These are phyloP conservation scores for Pezicula rhizophila DNA, from an alignment of 2,329 filamentous ascomycete genomes.

Conservation along the genomic window DNA sequence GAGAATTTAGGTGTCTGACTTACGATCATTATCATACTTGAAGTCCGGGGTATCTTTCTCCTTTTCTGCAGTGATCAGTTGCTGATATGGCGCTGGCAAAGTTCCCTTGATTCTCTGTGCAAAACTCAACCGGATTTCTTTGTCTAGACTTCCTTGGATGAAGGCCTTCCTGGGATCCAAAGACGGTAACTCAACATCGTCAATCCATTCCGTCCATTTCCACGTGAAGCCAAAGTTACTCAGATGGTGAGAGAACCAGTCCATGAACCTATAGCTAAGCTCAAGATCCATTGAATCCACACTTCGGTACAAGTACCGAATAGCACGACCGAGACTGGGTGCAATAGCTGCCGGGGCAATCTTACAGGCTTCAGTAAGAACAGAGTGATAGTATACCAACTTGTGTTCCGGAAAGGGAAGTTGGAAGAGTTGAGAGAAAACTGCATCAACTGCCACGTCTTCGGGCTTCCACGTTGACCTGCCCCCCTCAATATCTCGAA, in stretches of 20 bases:
- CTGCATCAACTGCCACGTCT: conserved; percentile 93
- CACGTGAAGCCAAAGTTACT: conserved; percentile 99
- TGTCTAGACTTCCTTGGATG: conserved; percentile 83
- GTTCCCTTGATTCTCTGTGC: conserved; percentile 94
- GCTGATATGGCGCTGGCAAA: conserved; percentile 75
- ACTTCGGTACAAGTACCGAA: conserved; percentile 83
- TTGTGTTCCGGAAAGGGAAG: conserved; percentile 86
- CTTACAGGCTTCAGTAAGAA: conserved; percentile 93
- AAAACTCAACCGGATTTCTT: conserved; percentile 94
- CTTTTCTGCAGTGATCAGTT: conserved; percentile 76
- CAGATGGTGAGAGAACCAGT: conserved; percentile 97
- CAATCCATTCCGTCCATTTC: conserved; percentile 98
- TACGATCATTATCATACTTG: conserved; percentile 76
- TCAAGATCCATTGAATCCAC: conserved; percentile 81
- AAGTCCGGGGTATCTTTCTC: conserved; percentile 96
- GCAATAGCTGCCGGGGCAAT: conserved; percentile 94
- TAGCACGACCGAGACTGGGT: conserved; percentile 85
- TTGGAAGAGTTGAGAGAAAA: conserved; percentile 91
- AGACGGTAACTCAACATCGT: conserved; percentile 71
- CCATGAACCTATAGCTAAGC: conserved; percentile 78
- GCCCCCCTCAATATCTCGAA: conserved; percentile 61
- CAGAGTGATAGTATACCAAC: conserved; percentile 91
- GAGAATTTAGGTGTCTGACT: conserved; percentile 26
- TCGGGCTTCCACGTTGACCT: conserved; percentile 92
- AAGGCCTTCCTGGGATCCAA: conserved; percentile 89